Conservation (phyloP, 768 basidiomycete species). For the Boletus subparvulus region DNA sequence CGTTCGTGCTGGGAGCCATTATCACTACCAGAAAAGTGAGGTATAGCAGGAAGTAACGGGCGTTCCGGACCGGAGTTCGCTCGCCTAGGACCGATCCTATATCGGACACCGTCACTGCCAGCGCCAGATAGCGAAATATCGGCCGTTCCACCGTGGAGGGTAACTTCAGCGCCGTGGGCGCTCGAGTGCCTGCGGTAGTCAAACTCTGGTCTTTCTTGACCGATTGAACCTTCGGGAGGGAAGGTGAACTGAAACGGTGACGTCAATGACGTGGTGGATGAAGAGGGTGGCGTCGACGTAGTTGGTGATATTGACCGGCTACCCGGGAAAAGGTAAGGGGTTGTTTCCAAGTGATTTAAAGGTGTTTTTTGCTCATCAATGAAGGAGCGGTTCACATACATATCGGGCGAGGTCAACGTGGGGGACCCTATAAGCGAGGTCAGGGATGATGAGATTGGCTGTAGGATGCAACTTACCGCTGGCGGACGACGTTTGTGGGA, state of each 20-base stretch:
- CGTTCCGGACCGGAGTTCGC: conserved; percentile 51
- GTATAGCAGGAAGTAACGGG: conserved; percentile 45
- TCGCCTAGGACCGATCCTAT: conserved; percentile 52
- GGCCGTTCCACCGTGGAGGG: conserved; percentile 71
- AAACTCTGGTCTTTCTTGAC: conserved; percentile 61
- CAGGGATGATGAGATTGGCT: conserved; percentile 31
- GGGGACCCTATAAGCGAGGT: conserved; percentile 56
- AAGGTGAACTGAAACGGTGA: conserved; percentile 69
- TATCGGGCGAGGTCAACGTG: conserved; percentile 44
- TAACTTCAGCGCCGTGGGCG: conserved; percentile 57
- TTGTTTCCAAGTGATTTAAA: conserved; percentile 49
- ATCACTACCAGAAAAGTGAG: conserved; percentile 52
- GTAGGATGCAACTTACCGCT: conserved; percentile 29
- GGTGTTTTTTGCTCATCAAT: conserved; percentile 59
- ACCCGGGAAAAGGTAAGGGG: conserved; percentile 59
- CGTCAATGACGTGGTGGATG: conserved; percentile 60
- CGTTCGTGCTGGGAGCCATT: conserved; percentile 51
- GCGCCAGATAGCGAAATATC: conserved; percentile 60
- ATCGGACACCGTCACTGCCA: conserved; percentile 57
- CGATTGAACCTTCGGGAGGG: conserved; percentile 46
- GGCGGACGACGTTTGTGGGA: conserved; percentile 33
- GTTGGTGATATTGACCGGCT: conserved; percentile 75
- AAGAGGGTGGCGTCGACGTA: conserved; percentile 58
- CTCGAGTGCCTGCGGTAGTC: conserved; percentile 62
- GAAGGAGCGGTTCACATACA: conserved; percentile 48